A percentile compares a stretch with the other conserved stretches of the same genome.
These are phyloP conservation scores for Termitomyces sp. DNA, from an alignment of 768 basidiomycete genomes.

Conservation along the genomic window DNA sequence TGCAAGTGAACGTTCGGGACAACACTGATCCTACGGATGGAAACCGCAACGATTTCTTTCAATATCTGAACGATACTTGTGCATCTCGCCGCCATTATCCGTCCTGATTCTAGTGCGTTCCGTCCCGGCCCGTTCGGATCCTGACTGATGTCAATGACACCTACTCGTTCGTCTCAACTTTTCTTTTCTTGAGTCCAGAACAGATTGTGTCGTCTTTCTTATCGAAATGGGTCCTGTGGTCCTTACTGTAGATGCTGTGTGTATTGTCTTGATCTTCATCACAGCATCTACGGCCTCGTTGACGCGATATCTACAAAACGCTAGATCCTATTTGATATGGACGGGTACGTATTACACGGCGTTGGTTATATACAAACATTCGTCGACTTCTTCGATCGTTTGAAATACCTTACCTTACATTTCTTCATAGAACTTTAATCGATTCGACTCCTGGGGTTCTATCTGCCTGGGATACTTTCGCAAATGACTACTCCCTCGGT, in stretches of 20 bases:
- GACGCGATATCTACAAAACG: not conserved
- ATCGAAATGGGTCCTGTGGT: slow-evolving; percentile 27
- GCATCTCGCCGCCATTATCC: too few relatives aligned
- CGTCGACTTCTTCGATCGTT: not conserved
- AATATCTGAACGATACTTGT: too few relatives aligned
- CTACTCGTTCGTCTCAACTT: not conserved
- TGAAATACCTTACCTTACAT: not conserved
- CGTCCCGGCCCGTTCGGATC: not conserved
- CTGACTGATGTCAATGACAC: not conserved
- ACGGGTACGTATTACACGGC: slow-evolving; percentile 40
- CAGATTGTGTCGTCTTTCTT: not conserved
- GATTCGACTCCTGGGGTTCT: slow-evolving; percentile 85
- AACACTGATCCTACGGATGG: too few relatives aligned
- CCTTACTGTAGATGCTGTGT: slow-evolving; percentile 49
- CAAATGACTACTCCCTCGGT: slow-evolving; percentile 53
- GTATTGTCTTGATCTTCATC: slow-evolving; percentile 15
- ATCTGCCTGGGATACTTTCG: slow-evolving; percentile 71
- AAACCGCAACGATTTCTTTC: too few relatives aligned
- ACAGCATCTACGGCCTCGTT: slow-evolving; percentile 1
- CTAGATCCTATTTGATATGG: slow-evolving; percentile 67
- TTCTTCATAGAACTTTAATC: slow-evolving; percentile 52
- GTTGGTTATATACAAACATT: not conserved
- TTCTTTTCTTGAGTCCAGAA: not conserved
- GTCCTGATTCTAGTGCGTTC: too few relatives aligned
- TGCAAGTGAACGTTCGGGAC: too few relatives aligned